Evolutionary conservation across 1,284 basidiomycete species (phyloP), one percentile per base, ranked within the genome.

Genomic region (Tylopilus sp.): DNA sequence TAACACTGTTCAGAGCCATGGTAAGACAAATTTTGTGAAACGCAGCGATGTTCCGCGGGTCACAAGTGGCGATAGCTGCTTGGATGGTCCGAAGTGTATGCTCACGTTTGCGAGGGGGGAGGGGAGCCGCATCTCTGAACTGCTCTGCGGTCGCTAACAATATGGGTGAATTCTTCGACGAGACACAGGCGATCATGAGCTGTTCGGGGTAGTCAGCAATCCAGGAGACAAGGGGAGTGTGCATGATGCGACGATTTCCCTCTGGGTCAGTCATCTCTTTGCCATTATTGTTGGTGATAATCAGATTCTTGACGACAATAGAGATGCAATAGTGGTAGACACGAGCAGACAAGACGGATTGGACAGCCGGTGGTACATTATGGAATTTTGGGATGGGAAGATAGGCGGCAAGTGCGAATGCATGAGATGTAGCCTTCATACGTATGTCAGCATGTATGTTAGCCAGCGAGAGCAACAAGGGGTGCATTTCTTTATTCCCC

Each of bases 261-360:
- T 70, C 19, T 0, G 79, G 71, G 64, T 80, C 78, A 0, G 73
- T 45, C 74, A 82, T 74, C 68, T 77, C 75, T 2, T 67, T 34
- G 1, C 80, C 77, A 2, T 73, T 54, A 14, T 57, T 14, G 25
- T 75, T 78, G 1, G 76, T 78, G 8, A 54, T 66, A 52, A 81
- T 82, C n/a, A 82, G 72, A 3, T 78, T 77, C 16, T 68, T 21
- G 5, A 77, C 68, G 13, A 82, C 66, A 16, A 79, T 72, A 57
- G 80, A 74, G 6, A 82, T 68, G 31, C 74, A 77, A 8, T 75
- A 62, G 60, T 83, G 81, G n/a, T 75, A 73, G 2, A 82, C 68
- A 5, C 74, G 69, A 14, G 57, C 53, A 7, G 57, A 33, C 6
- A 67, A 58, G 9, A 70, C 39, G 12, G 65, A 6, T 3, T 27